Conservation (phyloP, 2,329 filamentous ascomycete genomes). For the Calonectria leucothoes region DNA sequence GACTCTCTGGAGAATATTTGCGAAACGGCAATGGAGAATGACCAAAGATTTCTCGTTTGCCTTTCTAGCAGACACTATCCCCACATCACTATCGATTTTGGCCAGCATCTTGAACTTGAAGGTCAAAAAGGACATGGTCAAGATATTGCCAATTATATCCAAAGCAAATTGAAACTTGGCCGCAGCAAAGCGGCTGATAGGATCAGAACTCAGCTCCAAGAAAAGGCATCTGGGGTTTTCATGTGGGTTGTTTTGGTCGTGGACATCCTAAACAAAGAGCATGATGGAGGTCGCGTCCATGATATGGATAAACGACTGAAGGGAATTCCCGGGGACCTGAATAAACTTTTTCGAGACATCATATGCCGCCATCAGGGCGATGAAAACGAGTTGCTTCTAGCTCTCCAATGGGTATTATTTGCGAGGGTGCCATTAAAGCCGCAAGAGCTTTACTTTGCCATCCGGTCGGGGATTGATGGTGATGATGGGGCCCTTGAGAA, state of each 20-base stretch:
- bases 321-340: constrained; percentile 53
- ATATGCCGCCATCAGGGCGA: constrained; percentile 58
- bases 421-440: constrained; percentile 55
- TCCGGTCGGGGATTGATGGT: constrained; percentile 1
- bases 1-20: not conserved
- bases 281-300: constrained; percentile 40
- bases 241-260: constrained; percentile 57
- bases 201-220: constrained; percentile 39
- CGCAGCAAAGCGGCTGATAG: not conserved
- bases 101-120: constrained; percentile 43
- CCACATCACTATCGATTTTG: constrained; percentile 46
- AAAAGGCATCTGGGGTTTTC: constrained; percentile 55
- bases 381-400: constrained; percentile 54
- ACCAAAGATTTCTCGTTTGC: not conserved
- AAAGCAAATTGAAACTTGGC: constrained; percentile 17
- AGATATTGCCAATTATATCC: constrained; percentile 41
- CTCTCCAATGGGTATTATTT: constrained; percentile 65
- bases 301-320: constrained; percentile 42
- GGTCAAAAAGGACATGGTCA: constrained; percentile 35
- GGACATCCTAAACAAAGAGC: constrained; percentile 50
- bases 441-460: constrained; percentile 55
- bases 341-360: constrained; percentile 63
- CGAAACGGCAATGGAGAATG: not conserved
- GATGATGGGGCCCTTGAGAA: not conserved
- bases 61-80: constrained; percentile 54